phyloP scores from a whole-genome alignment of 805 yeast species.

The Priceomyces castillae region DNA sequence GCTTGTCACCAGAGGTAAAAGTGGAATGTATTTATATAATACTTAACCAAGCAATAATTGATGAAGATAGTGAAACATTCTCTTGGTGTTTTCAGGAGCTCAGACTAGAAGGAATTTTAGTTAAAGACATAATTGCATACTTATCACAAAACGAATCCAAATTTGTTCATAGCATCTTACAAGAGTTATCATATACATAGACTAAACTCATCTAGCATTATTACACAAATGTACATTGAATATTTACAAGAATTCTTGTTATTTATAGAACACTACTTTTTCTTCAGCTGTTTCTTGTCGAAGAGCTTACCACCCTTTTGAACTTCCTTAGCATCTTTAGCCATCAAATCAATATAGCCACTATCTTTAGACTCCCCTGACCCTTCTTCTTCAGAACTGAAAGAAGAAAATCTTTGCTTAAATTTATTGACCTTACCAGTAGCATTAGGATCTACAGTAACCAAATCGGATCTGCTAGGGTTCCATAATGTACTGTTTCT shows the following conservation, averaged over 20 bases:
- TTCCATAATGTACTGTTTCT: constrained; percentile 88
- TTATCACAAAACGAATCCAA: not conserved
- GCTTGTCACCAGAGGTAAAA: constrained; percentile 12
- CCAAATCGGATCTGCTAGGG: constrained; percentile 74
- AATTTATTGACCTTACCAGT: constrained; percentile 77
- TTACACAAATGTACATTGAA: constrained; percentile 7
- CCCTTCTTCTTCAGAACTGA: constrained; percentile 25
- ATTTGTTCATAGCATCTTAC: not conserved
- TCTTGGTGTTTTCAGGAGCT: constrained; percentile 33
- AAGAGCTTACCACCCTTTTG: constrained; percentile 54
- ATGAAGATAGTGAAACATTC: constrained; percentile 20
- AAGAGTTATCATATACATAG: not conserved
- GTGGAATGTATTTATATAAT: constrained; percentile 21
- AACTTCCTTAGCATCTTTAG: constrained; percentile 53
- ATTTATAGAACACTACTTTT: constrained; percentile 19
- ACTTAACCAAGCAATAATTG: constrained; percentile 20
- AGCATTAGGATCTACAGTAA: constrained; percentile 74
- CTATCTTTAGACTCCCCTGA: constrained; percentile 25
- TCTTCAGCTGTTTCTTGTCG: constrained; percentile 45
- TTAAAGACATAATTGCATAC: constrained; percentile 14
- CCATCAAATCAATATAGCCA: constrained; percentile 59
- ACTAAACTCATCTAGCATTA: not conserved
- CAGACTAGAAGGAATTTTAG: constrained; percentile 23
- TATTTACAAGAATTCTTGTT: constrained; percentile 7
- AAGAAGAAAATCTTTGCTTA: constrained; percentile 58